Base-by-base conservation (phyloP, 2,329 filamentous ascomycete species). In the Chaetomiaceae sp. region DNA sequence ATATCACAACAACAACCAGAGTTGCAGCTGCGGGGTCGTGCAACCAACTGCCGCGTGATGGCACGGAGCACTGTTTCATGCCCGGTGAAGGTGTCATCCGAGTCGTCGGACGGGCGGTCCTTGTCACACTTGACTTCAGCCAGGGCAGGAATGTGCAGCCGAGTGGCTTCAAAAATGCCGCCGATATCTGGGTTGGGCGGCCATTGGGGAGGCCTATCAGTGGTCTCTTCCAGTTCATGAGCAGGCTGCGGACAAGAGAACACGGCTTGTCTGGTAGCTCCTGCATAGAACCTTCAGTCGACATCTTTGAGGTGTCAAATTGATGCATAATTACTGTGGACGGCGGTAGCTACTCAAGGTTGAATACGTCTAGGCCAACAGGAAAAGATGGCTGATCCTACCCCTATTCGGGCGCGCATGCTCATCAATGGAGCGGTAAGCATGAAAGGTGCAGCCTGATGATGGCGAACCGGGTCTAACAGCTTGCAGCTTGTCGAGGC, bases 351-450 rank as follows among this genome's bases (percentile, higher is more conserved):
- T n/a, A n/a, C n/a, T n/a, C n/a, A n/a, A n/a, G n/a, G n/a, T n/a
- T n/a, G n/a, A n/a, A n/a, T n/a, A n/a, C n/a, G n/a, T n/a, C n/a
- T n/a, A n/a, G n/a, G n/a, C 7, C 10, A 31, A 16, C n/a, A n/a
- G 16, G 3, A 33, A 34, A 54, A 48, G 17, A 56, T 56, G 54
- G 30, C 51, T 2, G 35, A 51, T 6, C 14, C 14, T 7, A 37
- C 30, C 7, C 47, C 47, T 7, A 13, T 64, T 20, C 44, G 71
- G 53, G 67, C 65, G 21, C 66, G 69, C 16, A 66, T 78, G 48
- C 75, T 76, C 58, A 77, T 78, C 62, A 75, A 78, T 59, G 73
- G 74, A 59, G 65, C 73, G 64, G 72, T 73, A 51, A 27, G 33
- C 14, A 14, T 7, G 3, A 41, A 3, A n/a, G n/a, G n/a, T 4